Conservation (phyloP, 352 stramenopile species). For the Phytopythium aichiense region DNA sequence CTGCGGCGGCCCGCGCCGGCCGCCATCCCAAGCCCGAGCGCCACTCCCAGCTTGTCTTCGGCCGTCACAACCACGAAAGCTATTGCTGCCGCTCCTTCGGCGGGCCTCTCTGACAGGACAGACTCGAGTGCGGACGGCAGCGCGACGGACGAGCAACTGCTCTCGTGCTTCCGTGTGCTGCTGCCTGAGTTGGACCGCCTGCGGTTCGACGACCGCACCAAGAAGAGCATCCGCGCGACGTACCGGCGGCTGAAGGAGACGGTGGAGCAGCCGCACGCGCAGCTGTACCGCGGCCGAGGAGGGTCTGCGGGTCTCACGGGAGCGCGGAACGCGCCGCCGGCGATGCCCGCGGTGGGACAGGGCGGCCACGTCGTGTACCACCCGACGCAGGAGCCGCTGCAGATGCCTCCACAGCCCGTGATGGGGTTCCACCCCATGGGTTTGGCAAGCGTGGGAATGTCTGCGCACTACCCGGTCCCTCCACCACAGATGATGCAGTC, state of each 20-base stretch:
- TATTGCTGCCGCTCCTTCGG: too few relatives aligned
- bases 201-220: conserved; percentile 52
- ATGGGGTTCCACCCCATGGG: conserved; percentile 2
- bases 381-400: conserved; percentile 17
- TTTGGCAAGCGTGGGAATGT: background rate
- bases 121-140: conserved; percentile 8
- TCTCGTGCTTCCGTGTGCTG: conserved; percentile 42
- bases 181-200: conserved; percentile 49
- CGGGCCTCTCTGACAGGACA: too few relatives aligned
- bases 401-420: background rate
- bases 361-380: conserved; percentile 4
- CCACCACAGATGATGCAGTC: background rate
- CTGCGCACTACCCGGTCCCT: background rate
- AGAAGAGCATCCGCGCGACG: conserved; percentile 49
- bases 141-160: conserved; percentile 41
- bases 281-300: background rate
- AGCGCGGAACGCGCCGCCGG: conserved; percentile 1
- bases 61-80: too few relatives aligned
- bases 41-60: background rate
- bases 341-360: background rate
- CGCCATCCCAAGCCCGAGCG: background rate
- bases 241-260: conserved; percentile 50
- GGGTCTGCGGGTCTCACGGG: conserved; percentile 21
- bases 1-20: conserved; percentile 20
- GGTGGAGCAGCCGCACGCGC: conserved; percentile 19